phyloP scores from a whole-genome alignment of 2,329 filamentous ascomycete species.

The Epichloe typhina region DNA sequence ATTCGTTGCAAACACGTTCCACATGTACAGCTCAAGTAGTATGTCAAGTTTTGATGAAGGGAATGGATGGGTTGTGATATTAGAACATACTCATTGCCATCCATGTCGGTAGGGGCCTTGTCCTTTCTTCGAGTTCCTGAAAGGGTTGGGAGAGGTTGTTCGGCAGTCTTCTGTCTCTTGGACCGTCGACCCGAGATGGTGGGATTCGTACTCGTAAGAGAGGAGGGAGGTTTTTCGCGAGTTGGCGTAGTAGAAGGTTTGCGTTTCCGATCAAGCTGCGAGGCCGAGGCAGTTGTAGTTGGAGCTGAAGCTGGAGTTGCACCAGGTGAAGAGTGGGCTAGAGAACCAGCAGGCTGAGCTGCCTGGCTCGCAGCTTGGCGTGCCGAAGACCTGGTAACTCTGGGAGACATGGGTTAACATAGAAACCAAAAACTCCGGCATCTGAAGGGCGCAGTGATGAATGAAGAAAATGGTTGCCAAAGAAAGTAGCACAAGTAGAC shows the following conservation, averaged over 20 bases:
- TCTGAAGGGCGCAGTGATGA: slow-evolving; percentile 17
- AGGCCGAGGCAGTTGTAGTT: slow-evolving; percentile 20
- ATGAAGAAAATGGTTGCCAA: slow-evolving; percentile 11
- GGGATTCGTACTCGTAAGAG: slow-evolving; percentile 17
- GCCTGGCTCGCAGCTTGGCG: slow-evolving; percentile 65
- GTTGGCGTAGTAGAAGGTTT: slow-evolving; percentile 42
- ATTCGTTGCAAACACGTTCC: neutral
- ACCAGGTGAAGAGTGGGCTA: slow-evolving; percentile 23
- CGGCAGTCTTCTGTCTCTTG: slow-evolving; percentile 58
- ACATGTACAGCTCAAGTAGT: neutral
- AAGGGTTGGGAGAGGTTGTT: slow-evolving; percentile 26
- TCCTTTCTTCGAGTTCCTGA: slow-evolving; percentile 43
- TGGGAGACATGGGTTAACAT: slow-evolving; percentile 75
- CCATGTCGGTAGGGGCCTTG: slow-evolving; percentile 55
- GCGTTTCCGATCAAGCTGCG: slow-evolving; percentile 54
- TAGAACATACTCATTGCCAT: slow-evolving; percentile 49
- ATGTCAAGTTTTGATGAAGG: neutral
- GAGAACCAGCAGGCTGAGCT: slow-evolving; percentile 30
- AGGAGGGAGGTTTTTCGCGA: slow-evolving; percentile 31
- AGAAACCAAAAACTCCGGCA: slow-evolving; percentile 1
- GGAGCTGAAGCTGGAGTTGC: slow-evolving; percentile 4
- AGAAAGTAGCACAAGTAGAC: neutral
- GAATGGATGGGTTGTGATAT: too few relatives aligned
- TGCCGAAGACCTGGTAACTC: slow-evolving; percentile 90
- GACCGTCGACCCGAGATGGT: slow-evolving; percentile 41